phyloP scores from a whole-genome alignment of 2,329 filamentous ascomycete species.

The Esteya vermicola region DNA sequence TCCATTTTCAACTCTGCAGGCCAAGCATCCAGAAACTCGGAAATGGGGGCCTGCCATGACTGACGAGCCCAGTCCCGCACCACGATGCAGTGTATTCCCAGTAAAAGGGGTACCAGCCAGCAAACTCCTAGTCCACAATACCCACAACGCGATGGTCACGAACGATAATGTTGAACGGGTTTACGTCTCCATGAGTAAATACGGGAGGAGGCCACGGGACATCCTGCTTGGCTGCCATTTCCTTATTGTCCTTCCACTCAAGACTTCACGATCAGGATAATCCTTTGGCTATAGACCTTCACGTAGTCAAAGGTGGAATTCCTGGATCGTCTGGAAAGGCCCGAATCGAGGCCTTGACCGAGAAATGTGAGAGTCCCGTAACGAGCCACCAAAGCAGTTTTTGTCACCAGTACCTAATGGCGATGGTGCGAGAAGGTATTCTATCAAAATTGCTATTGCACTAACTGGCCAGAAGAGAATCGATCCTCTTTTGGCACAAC shows the following conservation, averaged over 20 bases:
- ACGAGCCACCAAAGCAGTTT: not conserved
- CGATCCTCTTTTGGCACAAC: too few species aligned
- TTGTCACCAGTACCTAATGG: too few species aligned
- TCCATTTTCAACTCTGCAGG: not conserved
- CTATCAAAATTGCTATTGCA: too few species aligned
- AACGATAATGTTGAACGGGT: conserved; percentile 29
- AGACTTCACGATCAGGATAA: not conserved
- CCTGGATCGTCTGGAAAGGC: not conserved
- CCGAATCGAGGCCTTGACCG: not conserved
- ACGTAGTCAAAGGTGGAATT: conserved; percentile 3
- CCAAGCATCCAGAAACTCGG: not conserved
- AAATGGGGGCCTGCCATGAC: not conserved
- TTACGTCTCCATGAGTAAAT: conserved; percentile 43
- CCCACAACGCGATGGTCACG: conserved; percentile 23
- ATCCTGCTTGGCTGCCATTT: conserved; percentile 1
- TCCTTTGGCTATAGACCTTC: not conserved
- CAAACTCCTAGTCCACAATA: conserved; percentile 32
- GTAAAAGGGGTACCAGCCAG: conserved; percentile 29
- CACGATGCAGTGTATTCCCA: conserved; percentile 18
- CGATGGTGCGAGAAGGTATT: too few species aligned
- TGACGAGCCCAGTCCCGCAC: not conserved
- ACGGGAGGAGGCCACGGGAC: conserved; percentile 13
- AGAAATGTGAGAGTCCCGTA: not conserved
- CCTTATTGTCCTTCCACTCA: not conserved
- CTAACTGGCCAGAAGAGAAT: too few species aligned